Evolutionary conservation across 257 asterid genomes (phyloP).

Genomic region (Solanum tacnaense): DNA sequence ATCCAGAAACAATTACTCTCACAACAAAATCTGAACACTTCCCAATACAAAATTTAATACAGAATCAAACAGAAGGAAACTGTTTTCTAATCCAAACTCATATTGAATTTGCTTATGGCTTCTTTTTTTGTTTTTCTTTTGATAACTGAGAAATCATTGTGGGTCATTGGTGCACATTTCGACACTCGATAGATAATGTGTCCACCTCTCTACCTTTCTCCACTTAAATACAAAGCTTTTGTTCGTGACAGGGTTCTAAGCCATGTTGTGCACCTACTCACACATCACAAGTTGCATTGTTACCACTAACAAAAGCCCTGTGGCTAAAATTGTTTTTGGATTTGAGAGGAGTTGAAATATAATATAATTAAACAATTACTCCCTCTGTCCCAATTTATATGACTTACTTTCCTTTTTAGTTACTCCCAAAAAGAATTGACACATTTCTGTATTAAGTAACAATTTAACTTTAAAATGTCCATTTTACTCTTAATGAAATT

Average conservation of each 20-base stretch:
- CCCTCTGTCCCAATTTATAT: too few species aligned
- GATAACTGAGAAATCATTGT: not conserved
- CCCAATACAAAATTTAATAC: not conserved
- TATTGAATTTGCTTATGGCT: not conserved
- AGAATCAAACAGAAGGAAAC: not conserved
- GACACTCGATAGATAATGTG: not conserved
- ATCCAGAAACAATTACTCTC: not conserved
- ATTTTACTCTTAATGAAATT: too few species aligned
- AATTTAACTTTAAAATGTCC: too few species aligned
- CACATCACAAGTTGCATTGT: not conserved
- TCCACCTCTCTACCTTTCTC: not conserved
- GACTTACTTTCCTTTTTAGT: too few species aligned
- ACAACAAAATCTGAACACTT: not conserved
- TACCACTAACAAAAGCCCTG: not conserved
- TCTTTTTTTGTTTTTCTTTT: not conserved
- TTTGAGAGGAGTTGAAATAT: not conserved
- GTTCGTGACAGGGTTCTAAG: not conserved
- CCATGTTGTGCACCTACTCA: not conserved
- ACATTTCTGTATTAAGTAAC: too few species aligned
- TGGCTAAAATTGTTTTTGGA: not conserved
- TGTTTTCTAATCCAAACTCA: not conserved
- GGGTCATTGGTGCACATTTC: not conserved
- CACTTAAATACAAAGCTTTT: not conserved
- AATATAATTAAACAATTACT: not conserved
- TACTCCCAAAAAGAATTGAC: too few species aligned